Evolutionary conservation across 352 stramenopile species (phyloP).

Genomic region (Globisporangium orthogonon): DNA sequence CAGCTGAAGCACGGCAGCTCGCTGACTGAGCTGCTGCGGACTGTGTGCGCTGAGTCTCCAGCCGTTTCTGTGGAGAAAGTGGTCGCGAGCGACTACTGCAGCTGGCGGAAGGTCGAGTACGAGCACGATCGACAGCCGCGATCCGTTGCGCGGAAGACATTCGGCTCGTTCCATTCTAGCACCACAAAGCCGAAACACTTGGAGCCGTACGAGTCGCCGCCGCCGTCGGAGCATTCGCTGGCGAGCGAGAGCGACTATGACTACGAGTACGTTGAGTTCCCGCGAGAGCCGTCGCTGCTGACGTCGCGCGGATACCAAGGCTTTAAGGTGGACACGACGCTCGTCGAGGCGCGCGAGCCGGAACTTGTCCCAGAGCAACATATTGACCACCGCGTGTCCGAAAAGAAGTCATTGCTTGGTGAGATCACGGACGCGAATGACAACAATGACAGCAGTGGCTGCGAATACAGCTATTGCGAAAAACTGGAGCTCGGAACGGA

Average conservation of each 20-base stretch:
- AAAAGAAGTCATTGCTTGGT: slow-evolving; percentile 1
- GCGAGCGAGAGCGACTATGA: slow-evolving; percentile 3
- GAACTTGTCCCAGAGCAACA: neutral
- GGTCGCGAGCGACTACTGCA: slow-evolving; percentile 23
- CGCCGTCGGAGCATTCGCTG: slow-evolving; percentile 1
- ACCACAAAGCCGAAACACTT: neutral
- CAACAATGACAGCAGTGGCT: neutral
- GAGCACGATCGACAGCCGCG: neutral
- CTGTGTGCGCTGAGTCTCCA: neutral
- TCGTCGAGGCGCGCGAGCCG: neutral
- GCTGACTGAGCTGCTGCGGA: neutral
- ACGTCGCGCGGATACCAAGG: slow-evolving; percentile 3
- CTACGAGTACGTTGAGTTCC: slow-evolving; percentile 11
- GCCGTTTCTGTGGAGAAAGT: slow-evolving; percentile 12
- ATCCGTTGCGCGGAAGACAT: neutral
- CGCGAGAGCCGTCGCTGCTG: slow-evolving; percentile 1
- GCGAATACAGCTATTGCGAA: neutral
- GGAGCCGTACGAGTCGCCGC: neutral
- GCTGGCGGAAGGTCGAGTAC: slow-evolving; percentile 8
- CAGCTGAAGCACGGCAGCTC: slow-evolving; percentile 1
- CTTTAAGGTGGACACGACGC: slow-evolving; percentile 8
- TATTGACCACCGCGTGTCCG: neutral
- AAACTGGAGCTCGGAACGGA: neutral
- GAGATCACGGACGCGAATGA: neutral
- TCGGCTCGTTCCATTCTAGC: neutral